These are phyloP conservation scores for Oxyria digyna DNA, from an alignment of 148 eudicot genomes.

Conservation along the genomic window DNA sequence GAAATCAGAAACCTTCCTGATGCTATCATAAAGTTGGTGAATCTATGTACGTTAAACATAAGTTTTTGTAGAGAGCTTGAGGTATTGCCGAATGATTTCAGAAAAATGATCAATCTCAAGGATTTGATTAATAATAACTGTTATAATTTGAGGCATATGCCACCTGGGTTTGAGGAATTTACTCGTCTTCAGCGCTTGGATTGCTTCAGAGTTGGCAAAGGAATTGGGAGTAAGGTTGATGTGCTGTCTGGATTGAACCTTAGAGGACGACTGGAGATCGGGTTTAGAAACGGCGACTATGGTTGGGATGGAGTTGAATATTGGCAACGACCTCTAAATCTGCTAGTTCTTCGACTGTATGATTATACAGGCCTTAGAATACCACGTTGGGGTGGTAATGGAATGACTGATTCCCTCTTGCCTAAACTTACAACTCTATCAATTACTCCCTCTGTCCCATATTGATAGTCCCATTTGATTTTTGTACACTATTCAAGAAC, in stretches of 20 bases:
- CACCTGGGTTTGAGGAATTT: not conserved
- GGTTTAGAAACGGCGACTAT: not conserved
- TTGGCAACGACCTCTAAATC: not conserved
- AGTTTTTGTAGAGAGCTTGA: not conserved
- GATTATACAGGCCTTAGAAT: not conserved
- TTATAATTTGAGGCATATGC: not conserved
- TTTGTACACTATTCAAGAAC: too few relatives aligned
- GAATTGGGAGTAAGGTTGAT: not conserved
- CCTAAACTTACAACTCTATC: not conserved
- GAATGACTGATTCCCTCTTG: not conserved
- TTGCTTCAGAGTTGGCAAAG: not conserved
- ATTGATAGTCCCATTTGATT: too few relatives aligned
- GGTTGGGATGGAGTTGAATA: conserved; percentile 6
- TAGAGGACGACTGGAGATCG: not conserved
- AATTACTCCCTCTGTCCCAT: too few relatives aligned
- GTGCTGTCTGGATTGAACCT: not conserved
- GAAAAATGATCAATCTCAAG: conserved; percentile 11
- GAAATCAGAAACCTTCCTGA: not conserved
- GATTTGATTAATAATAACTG: not conserved
- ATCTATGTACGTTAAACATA: conserved; percentile 19
- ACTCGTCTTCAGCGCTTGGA: not conserved
- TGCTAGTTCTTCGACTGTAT: not conserved
- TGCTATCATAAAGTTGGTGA: conserved; percentile 19
- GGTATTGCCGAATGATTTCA: conserved; percentile 7
- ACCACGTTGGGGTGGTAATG: conserved; percentile 1